phyloP scores from a whole-genome alignment of 169 alveolate species.

The Cryptosporidium sp. region DNA sequence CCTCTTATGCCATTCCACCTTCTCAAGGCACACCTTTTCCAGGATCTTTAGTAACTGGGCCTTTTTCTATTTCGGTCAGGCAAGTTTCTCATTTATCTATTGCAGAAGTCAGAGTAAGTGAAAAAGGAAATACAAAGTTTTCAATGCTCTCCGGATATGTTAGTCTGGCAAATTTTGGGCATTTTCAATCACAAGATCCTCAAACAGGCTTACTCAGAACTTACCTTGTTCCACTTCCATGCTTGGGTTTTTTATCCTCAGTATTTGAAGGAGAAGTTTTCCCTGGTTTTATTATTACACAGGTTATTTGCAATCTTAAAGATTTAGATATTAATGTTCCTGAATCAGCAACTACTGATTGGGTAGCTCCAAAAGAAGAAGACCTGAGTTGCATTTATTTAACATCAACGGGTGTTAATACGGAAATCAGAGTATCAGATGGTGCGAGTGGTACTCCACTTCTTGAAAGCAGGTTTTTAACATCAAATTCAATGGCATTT shows the following conservation, averaged over 20 bases:
- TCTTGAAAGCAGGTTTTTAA: not conserved
- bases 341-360: not conserved
- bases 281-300: not conserved
- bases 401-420: not conserved
- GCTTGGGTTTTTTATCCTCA: slow-evolving; percentile 11
- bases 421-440: not conserved
- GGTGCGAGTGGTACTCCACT: slow-evolving; percentile 8
- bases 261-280: not conserved
- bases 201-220: not conserved
- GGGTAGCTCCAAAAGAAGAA: slow-evolving; percentile 6
- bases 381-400: not conserved
- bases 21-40: not conserved
- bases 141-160: not conserved
- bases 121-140: not conserved
- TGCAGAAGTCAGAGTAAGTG: not conserved
- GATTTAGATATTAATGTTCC: not conserved
- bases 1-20: slow-evolving; percentile 12
- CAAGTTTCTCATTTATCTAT: not conserved
- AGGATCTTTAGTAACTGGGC: slow-evolving; percentile 26
- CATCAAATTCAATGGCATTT: not conserved
- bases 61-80: slow-evolving; percentile 8
- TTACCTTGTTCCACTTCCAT: slow-evolving; percentile 14
- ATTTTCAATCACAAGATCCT: not conserved
- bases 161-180: not conserved
- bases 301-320: slow-evolving; percentile 13